These are phyloP conservation scores for Thalassiosira exigua DNA, from an alignment of 352 stramenopile species.

Conservation along the genomic window DNA sequence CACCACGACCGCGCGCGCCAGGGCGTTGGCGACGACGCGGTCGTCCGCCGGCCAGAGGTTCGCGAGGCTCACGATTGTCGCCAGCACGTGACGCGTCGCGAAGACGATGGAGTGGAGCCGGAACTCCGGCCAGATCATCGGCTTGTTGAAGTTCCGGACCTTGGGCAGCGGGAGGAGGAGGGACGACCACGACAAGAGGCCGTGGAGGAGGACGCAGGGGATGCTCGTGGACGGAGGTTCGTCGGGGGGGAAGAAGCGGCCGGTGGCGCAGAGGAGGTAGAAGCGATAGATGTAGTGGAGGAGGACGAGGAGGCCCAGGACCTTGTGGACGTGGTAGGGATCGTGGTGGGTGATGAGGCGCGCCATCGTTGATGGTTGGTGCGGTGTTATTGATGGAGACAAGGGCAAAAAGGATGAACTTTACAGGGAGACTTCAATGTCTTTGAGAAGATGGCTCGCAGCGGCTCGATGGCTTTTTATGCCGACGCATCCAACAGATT, in stretches of 20 bases:
- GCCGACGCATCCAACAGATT: too few species aligned
- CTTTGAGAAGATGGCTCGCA: too few species aligned
- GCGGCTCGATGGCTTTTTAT: too few species aligned
- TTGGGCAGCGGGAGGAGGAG: conserved; percentile 27
- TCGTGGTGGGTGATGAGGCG: conserved; percentile 43
- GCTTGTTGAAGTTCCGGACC: conserved; percentile 28
- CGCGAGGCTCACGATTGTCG: conserved; percentile 1
- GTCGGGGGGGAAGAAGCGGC: conserved; percentile 8
- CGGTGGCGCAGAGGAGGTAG: conserved; percentile 9
- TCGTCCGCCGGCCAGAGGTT: conserved; percentile 11
- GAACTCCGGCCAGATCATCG: conserved; percentile 53
- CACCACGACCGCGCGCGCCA: conserved; percentile 20
- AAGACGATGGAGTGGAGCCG: conserved; percentile 42
- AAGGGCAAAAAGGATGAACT: too few species aligned
- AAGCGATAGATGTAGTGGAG: conserved; percentile 44
- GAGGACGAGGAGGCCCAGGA: conserved; percentile 32
- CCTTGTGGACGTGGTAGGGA: conserved; percentile 41
- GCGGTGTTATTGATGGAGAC: too few species aligned
- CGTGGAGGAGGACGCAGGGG: conserved; percentile 14
- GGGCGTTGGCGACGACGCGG: background rate
- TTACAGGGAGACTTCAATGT: too few species aligned
- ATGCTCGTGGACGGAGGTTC: conserved; percentile 17
- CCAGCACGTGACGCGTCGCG: conserved; percentile 25
- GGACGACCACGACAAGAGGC: conserved; percentile 34
- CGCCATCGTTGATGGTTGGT: conserved; percentile 38